Evolutionary conservation across 2,329 filamentous ascomycete species (phyloP).

Genomic region (Xylariaceae sp.): DNA sequence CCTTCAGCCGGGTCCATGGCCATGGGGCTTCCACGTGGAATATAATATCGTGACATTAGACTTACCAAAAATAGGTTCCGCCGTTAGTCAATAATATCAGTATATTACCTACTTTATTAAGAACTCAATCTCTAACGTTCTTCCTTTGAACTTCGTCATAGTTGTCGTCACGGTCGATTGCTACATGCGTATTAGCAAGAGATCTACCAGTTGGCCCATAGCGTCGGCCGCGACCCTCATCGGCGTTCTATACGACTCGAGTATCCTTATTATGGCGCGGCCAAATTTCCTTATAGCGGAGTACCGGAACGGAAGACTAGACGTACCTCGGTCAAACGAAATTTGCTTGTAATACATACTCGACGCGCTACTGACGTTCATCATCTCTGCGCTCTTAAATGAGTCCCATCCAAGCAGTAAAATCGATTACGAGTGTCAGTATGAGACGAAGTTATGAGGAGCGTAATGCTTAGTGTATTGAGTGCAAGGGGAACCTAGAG

Average conservation of each 20-base stretch:
- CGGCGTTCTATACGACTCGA: slow-evolving; percentile 18
- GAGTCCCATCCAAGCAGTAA: slow-evolving; percentile 19
- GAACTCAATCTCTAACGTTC: slow-evolving; percentile 53
- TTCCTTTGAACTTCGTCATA: slow-evolving; percentile 55
- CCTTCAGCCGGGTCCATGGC: too few species aligned
- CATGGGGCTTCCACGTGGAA: too few species aligned
- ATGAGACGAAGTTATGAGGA: too few species aligned
- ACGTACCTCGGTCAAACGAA: slow-evolving; percentile 48
- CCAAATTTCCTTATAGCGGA: slow-evolving; percentile 52
- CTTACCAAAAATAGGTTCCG: too few species aligned
- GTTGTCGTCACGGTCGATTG: slow-evolving; percentile 48
- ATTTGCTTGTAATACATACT: slow-evolving; percentile 52
- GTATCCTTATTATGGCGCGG: slow-evolving; percentile 50
- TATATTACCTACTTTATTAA: too few species aligned
- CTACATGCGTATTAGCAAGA: slow-evolving; percentile 44
- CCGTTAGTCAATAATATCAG: too few species aligned
- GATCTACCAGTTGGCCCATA: slow-evolving; percentile 34
- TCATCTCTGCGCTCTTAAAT: slow-evolving; percentile 17
- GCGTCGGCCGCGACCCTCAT: slow-evolving; percentile 16
- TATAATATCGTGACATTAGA: too few species aligned
- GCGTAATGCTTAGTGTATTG: too few species aligned
- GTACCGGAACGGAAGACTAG: slow-evolving; percentile 48
- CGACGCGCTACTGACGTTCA: slow-evolving; percentile 35
- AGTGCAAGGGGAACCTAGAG: too few species aligned
- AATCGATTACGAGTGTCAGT: too few species aligned